Evolutionary conservation across 1,284 basidiomycete genomes (phyloP), one percentile per base, ranked within the genome.

Genomic region (Cryptococcus sp.): DNA sequence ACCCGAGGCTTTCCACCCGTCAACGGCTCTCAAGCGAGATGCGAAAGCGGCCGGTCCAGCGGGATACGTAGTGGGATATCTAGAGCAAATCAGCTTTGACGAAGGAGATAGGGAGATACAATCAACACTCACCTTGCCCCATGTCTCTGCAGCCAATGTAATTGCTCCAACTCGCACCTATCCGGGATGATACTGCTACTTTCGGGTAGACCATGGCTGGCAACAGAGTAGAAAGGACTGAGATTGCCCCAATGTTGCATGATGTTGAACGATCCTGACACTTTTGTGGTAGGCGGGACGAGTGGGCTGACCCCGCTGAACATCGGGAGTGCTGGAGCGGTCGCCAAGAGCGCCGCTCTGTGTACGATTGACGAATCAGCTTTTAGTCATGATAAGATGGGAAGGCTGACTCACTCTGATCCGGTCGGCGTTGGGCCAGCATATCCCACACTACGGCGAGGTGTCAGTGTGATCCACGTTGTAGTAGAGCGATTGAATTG

Each of bases 401-500:
- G n/a, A 39, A 26, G 25, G 15, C 19, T 17, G 17, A 70, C 76
- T 72, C 59, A 76, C 77, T 93, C 91, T 13, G 84, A 86, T 13
- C 91, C 91, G 0, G 91, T 93, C 0, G 89, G 89, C 1, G 91
- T 93, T 11, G 83, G 84, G 10, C 91, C 91, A 15, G 87, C 82
- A 72, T 91, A 88, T 45, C 91, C 91, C 13, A 93, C 85, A 61
- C 87, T 76, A 26, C 13, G 20, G 22, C n/a, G 17, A 25, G 17
- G 39, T 4, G 11, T 16, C 4, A 40, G 37, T 13, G 13, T 13
- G 29, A 34, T 34, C 29, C 13, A 10, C 5, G 26, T 19, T 17
- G 56, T 62, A 53, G 66, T 64, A 48, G 34, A 8, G n/a, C 39
- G 39, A 37, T 6, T 1, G 7, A 25, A 34, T 23, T 16, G 23